phyloP scores from a whole-genome alignment of 75 land plant genomes.

The Pinus taeda region DNA sequence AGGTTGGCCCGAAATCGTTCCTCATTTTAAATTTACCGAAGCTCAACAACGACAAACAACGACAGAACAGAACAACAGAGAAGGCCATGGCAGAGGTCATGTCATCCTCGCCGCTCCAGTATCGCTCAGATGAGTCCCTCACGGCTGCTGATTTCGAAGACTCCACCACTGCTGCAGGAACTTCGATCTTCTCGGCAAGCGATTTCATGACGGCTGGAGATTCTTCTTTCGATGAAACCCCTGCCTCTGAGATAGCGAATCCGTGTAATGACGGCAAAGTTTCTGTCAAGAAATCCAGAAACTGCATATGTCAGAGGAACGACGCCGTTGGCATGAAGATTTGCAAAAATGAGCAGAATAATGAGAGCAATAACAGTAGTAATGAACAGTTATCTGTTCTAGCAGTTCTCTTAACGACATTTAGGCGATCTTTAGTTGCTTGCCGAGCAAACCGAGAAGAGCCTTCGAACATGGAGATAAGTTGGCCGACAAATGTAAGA shows the following conservation, averaged over 20 bases:
- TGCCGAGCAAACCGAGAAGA: slow-evolving; percentile 40
- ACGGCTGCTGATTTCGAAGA: neutral
- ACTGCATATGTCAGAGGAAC: neutral
- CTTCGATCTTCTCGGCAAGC: neutral
- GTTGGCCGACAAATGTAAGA: slow-evolving; percentile 70
- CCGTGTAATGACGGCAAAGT: neutral
- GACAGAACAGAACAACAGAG: too few relatives aligned
- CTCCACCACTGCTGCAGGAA: too few relatives aligned
- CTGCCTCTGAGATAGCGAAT: neutral
- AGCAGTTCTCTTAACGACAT: slow-evolving; percentile 47
- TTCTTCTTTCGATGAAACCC: neutral
- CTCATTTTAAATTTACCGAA: neutral
- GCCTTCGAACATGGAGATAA: slow-evolving; percentile 50
- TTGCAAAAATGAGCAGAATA: slow-evolving; percentile 1
- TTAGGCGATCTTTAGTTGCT: slow-evolving; percentile 46
- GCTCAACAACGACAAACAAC: neutral
- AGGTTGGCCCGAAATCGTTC: neutral
- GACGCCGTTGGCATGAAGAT: neutral
- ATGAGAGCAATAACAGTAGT: neutral
- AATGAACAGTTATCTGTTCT: slow-evolving; percentile 39
- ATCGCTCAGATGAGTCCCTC: neutral
- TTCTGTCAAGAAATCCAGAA: neutral
- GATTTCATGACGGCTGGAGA: neutral
- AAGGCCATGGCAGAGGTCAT: slow-evolving; percentile 2
- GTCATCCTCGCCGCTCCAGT: neutral